Evolutionary conservation across 805 yeast species (phyloP), one percentile per base, ranked within the genome.

Genomic region (Hermanozyma aechmeae): DNA sequence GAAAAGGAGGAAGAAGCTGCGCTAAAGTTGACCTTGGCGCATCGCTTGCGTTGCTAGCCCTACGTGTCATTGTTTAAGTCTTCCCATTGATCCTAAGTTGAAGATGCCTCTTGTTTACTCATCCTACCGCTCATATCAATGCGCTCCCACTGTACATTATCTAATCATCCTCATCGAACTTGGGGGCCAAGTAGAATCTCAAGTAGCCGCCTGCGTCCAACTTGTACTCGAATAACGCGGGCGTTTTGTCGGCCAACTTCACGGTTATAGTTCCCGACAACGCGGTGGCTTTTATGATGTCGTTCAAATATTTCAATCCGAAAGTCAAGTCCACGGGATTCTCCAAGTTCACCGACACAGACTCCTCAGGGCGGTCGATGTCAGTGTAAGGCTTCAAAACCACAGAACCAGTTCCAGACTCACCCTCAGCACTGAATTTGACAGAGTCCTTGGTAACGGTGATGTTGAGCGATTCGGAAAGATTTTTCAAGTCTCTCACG

Each of bases 121-220:
- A n/a, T n/a, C n/a, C n/a, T n/a, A n/a, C n/a, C n/a, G n/a, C n/a
- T n/a, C n/a, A n/a, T n/a, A n/a, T n/a, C n/a, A n/a, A n/a, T n/a
- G n/a, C n/a, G n/a, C n/a, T n/a, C n/a, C n/a, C n/a, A n/a, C n/a
- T n/a, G n/a, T n/a, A n/a, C n/a, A n/a, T n/a, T n/a, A n/a, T n/a
- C n/a, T 12, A 74, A 41, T 82, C 92, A 40, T 83, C 95, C 40
- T 87, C 97, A 42, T 82, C 95, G 54, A 92, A 85, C 71, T 92
- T 89, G 35, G 98, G 98, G 45, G 98, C 98, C 56, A 92, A 72
- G 73, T 83, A 92, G 73, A 82, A 92, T 56, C 95, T 79, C 56
- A 92, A 68, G 60, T 84, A 83, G 31, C 98, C 98, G 56, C 89
- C 81, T 18, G 56, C 66, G 38, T 85, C 78, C 51, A 92, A 68